These are phyloP conservation scores for Yueomyces sinensis DNA, from an alignment of 805 yeast genomes.

Conservation along the genomic window DNA sequence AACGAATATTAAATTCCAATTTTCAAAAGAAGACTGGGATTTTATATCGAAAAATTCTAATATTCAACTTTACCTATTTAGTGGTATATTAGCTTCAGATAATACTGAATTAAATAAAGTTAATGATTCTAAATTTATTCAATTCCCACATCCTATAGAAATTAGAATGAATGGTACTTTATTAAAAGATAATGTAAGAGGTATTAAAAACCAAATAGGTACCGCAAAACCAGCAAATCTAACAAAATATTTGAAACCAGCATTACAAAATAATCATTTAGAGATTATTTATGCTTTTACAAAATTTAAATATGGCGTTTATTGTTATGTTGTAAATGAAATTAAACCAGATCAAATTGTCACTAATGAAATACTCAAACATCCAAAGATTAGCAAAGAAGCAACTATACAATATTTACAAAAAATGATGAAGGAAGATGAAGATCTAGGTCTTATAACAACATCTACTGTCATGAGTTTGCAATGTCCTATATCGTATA, in stretches of 20 bases:
- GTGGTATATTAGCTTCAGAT: constrained; percentile 29
- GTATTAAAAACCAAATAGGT: constrained; percentile 64
- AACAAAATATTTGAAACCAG: constrained; percentile 32
- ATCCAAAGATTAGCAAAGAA: constrained; percentile 40
- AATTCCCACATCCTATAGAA: constrained; percentile 62
- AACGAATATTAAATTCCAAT: constrained; percentile 28
- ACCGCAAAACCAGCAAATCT: constrained; percentile 75
- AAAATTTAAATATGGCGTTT: constrained; percentile 34
- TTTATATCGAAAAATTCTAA: constrained; percentile 22
- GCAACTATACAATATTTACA: constrained; percentile 38
- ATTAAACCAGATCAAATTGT: constrained; percentile 31
- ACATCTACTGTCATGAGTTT: constrained; percentile 54
- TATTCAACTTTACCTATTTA: constrained; percentile 36
- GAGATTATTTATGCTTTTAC: constrained; percentile 49
- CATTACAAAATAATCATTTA: constrained; percentile 28
- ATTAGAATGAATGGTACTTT: constrained; percentile 42
- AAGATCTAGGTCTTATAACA: constrained; percentile 61
- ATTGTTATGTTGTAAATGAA: constrained; percentile 45
- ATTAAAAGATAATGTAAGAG: constrained; percentile 47
- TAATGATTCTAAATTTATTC: constrained; percentile 43
- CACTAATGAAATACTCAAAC: constrained; percentile 24
- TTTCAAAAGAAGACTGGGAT: constrained; percentile 31
- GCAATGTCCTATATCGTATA: constrained; percentile 67
- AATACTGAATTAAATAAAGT: constrained; percentile 22
- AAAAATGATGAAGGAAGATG: constrained; percentile 28